These are phyloP conservation scores for Ceriops decandra DNA, from an alignment of 345 rosid genomes.

Conservation along the genomic window DNA sequence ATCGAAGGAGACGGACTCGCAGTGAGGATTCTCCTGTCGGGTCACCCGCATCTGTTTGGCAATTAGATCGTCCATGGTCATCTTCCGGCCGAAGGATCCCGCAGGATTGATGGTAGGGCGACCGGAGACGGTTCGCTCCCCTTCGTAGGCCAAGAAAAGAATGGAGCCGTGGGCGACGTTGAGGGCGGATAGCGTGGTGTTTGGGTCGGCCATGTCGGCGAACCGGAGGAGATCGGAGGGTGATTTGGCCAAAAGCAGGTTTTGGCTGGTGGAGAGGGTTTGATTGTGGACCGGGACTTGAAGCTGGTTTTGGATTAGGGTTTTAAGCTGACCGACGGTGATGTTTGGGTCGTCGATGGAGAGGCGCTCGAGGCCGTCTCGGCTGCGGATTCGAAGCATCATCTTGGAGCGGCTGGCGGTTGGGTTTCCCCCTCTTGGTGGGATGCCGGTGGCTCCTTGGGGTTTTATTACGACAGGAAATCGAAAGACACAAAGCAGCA, in stretches of 20 bases:
- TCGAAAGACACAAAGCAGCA: no score
- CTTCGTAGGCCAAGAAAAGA: constrained; percentile 67
- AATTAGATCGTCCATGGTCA: constrained; percentile 92
- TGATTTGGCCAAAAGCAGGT: constrained; percentile 67
- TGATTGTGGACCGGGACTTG: constrained; percentile 70
- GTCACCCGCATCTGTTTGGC: constrained; percentile 82
- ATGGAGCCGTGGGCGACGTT: constrained; percentile 71
- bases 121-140: constrained; percentile 61
- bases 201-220: constrained; percentile 67
- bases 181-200: constrained; percentile 52
- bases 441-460: not conserved
- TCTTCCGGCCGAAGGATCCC: constrained; percentile 90
- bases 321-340: constrained; percentile 60
- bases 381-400: constrained; percentile 87
- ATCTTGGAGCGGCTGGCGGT: constrained; percentile 19
- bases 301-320: constrained; percentile 76
- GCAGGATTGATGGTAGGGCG: constrained; percentile 63
- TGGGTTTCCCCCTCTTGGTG: not conserved
- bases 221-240: constrained; percentile 47
- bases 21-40: constrained; percentile 80
- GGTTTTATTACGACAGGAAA: not conserved
- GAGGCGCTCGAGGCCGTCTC: constrained; percentile 94
- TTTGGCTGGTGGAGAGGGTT: constrained; percentile 68
- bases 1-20: constrained; percentile 79
- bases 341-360: constrained; percentile 43